Evolutionary conservation across 2,329 filamentous ascomycete genomes (phyloP), one percentile per base, ranked within the genome.

Genomic region (Colletotrichum musicola): DNA sequence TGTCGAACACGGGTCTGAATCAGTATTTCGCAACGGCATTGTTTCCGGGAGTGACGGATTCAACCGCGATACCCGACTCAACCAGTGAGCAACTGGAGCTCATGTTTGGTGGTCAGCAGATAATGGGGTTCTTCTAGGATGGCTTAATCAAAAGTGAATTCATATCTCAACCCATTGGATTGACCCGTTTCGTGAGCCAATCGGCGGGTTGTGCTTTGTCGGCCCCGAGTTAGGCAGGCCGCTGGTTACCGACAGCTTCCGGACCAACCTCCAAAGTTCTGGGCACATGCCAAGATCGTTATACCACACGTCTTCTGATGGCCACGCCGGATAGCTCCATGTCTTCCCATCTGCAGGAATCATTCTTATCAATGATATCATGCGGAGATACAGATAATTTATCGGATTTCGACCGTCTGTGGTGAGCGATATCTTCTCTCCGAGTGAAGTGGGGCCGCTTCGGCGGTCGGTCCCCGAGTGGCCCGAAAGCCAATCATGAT

Each of bases 391-490:
- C 4, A n/a, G 16, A 6, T 6, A 42, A 14, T 6, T 2, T 14
- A 14, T 42, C 40, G 40, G 40, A 42, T 42, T 42, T 14, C 40
- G 40, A 42, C 40, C 4, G 40, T 14, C 40, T 14, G 40, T 22
- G 12, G 30, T 35, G 30, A 35, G 30, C 4, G 30, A 35, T 35
- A 5, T 1, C 30, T 35, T 35, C 30, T 35, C 16, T 42, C 40
- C 40, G 40, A 42, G 13, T 42, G 40, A 42, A 42, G 40, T 42
- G 40, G 40, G 40, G 40, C 35, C 4, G 13, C 12, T n/a, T 18
- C 35, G 0, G 53, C n/a, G n/a, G 27, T 55, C 59, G 50, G 60
- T 12, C 40, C 40, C 60, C 60, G 60, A 62, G 51, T n/a, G 25
- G 38, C 14, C 60, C 60, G 60, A 62, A 46, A 62, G 13, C 60